Evolutionary conservation across 169 alveolate species (phyloP).

Genomic region (Eimeria sp.): DNA sequence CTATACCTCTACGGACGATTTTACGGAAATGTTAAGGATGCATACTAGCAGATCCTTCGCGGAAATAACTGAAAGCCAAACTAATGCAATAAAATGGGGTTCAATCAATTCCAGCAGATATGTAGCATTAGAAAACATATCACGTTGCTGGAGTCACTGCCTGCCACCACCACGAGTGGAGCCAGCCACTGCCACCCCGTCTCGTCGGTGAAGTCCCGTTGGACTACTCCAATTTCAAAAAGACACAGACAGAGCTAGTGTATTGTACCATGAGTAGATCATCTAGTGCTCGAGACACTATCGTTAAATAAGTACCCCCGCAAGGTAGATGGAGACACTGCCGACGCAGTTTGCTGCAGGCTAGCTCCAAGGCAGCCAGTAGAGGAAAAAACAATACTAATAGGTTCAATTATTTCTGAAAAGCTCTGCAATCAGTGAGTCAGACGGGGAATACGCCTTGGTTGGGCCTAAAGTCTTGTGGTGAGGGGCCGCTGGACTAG

Average conservation of each 20-base stretch:
- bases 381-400: neutral
- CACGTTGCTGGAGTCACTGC: neutral
- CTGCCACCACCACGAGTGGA: neutral
- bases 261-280: neutral
- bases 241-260: neutral
- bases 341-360: neutral
- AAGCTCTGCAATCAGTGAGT: neutral
- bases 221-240: neutral
- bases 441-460: neutral
- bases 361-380: neutral
- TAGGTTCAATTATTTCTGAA: neutral
- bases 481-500: conserved; percentile 75
- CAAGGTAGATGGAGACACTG: neutral
- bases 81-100: neutral
- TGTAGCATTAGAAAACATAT: neutral
- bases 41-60: neutral
- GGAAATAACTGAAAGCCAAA: neutral
- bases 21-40: neutral
- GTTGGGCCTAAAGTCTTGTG: conserved; percentile 13
- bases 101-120: neutral
- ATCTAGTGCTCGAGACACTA: neutral
- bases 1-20: neutral
- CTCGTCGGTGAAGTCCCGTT: conserved; percentile 1
- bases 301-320: neutral
- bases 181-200: neutral